Base-by-base conservation (phyloP, 768 basidiomycete genomes). In the Asterophora lycoperdoides region DNA sequence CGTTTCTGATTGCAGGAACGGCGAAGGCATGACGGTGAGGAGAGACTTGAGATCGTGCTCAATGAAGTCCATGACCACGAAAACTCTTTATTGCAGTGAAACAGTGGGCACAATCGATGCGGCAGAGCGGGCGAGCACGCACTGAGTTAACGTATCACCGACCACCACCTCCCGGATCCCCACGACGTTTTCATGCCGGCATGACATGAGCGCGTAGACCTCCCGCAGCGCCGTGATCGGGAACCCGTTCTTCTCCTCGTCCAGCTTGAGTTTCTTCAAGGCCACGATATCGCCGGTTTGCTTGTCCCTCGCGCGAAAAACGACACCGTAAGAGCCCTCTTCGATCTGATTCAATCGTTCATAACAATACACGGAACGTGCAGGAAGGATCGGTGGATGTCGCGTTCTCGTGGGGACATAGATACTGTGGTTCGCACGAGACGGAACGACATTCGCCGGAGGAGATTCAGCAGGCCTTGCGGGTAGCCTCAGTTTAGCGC, bases 51-150 rank as follows among this genome's bases (percentile, higher is more conserved):
- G 85, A 66, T 99, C 96, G 67, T 99, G 96, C 68, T 99, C 96
- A 64, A 99, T 95, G 63, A 99, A 99, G 66, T 96, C 93, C 94
- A 96, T 96, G 30, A 98, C 96, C 56, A 99, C 94, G 67, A 94
- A 99, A 37, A 98, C 92, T 73, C 96, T 97, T 70, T 54, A 15
- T 26, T 46, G 51, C 42, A 19, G 3, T 14, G 54, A 19, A 5
- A n/a, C 55, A 59, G 67, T 64, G 63, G 68, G 65, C 45, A 59
- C 51, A 67, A 51, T 45, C 39, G 56, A 44, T 55, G 57, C 60
- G 53, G 47, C 54, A 57, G 57, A 59, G 7, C 30, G 35, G 26
- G 18, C 23, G 35, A 37, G 26, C 51, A 89, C 95, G 77, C 72
- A 98, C 96, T 99, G 95, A 51, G 96, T 98, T 65, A 99, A 71